Conservation (phyloP, 2,329 filamentous ascomycete species). For the Gaeumannomyces tritici region DNA sequence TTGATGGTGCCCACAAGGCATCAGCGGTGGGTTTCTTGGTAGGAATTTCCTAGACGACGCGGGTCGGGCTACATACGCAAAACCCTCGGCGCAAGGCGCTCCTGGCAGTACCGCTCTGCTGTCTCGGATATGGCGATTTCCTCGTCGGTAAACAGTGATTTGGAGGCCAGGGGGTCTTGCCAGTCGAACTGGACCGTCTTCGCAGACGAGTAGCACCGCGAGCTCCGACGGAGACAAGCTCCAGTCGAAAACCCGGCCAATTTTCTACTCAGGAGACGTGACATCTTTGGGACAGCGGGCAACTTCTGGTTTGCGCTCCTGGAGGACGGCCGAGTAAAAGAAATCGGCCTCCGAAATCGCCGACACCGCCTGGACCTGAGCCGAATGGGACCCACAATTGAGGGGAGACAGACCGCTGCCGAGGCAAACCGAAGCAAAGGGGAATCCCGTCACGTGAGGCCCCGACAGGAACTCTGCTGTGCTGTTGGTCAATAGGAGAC, state of each 20-base stretch:
- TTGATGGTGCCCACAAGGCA: background rate
- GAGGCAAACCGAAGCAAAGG: too few species aligned
- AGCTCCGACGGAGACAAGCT: background rate
- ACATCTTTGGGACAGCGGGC: background rate
- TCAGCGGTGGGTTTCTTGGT: background rate
- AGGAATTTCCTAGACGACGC: background rate
- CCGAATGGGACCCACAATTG: too few species aligned
- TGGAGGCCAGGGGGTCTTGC: slow-evolving; percentile 75
- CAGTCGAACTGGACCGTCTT: slow-evolving; percentile 57
- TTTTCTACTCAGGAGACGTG: background rate
- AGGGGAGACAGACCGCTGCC: too few species aligned
- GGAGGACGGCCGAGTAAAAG: too few species aligned
- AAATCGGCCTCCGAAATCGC: too few species aligned
- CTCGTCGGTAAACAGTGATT: slow-evolving; percentile 76
- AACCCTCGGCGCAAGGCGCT: slow-evolving; percentile 74
- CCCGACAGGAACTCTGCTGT: too few species aligned
- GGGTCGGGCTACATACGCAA: slow-evolving; percentile 50
- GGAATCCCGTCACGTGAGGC: too few species aligned
- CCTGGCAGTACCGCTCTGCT: slow-evolving; percentile 89
- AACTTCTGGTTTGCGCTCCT: too few species aligned
- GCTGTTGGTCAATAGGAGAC: too few species aligned
- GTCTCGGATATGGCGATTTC: slow-evolving; percentile 85
- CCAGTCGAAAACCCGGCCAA: background rate
- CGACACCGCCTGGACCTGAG: too few species aligned
- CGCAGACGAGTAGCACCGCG: background rate